Conservation (phyloP, 2,329 filamentous ascomycete genomes). For the Pseudocercospora fijiensis region DNA sequence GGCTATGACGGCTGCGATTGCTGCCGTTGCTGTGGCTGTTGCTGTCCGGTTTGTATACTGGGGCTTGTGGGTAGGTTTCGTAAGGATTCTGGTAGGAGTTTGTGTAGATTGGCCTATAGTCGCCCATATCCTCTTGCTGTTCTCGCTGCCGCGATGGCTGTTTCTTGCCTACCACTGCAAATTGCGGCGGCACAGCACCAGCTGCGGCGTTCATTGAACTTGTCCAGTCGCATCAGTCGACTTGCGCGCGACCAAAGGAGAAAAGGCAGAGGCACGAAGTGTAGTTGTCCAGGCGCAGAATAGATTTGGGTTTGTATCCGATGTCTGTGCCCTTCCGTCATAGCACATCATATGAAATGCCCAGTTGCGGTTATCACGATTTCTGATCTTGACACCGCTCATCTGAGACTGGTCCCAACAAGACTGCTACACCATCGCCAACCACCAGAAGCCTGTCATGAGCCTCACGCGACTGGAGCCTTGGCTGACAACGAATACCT, state of each 20-base stretch:
- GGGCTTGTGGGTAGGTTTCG: neutral
- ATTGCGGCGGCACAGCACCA: slow-evolving; percentile 13
- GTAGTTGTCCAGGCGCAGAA: neutral
- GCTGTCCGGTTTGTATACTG: slow-evolving; percentile 6
- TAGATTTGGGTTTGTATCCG: slow-evolving; percentile 3
- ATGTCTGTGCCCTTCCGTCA: neutral
- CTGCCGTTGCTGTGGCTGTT: slow-evolving; percentile 16
- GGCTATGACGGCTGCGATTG: slow-evolving; percentile 9
- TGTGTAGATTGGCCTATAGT: slow-evolving; percentile 16
- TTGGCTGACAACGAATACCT: slow-evolving; percentile 11
- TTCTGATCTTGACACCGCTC: slow-evolving; percentile 5
- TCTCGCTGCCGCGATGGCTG: neutral
- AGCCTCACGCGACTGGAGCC: slow-evolving; percentile 7
- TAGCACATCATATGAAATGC: slow-evolving; percentile 2
- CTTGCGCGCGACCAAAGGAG: neutral
- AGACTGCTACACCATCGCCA: slow-evolving; percentile 3
- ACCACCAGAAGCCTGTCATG: slow-evolving; percentile 10
- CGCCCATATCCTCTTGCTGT: slow-evolving; percentile 11
- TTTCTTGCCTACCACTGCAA: slow-evolving; percentile 7
- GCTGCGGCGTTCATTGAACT: slow-evolving; percentile 11
- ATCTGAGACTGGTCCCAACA: slow-evolving; percentile 6
- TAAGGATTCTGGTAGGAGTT: slow-evolving; percentile 11
- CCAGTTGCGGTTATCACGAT: slow-evolving; percentile 7
- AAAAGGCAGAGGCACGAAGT: neutral
- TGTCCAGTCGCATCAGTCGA: neutral